phyloP scores from a whole-genome alignment of 768 basidiomycete species.

The Chalciporus sphaerocephalus region DNA sequence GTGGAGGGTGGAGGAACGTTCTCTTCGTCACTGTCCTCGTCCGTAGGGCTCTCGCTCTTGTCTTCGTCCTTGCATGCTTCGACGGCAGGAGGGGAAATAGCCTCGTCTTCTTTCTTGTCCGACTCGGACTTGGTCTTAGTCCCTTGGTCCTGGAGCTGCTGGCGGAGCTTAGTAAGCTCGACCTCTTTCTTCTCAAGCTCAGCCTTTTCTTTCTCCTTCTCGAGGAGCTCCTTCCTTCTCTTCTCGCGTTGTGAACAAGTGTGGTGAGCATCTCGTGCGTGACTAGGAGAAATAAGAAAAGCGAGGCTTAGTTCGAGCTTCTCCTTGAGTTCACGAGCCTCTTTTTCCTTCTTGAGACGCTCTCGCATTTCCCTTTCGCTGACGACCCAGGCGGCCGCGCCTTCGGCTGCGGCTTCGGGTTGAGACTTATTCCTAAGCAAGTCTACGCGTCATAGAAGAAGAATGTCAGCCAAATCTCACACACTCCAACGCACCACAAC shows the following conservation, averaged over 20 bases:
- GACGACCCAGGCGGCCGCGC: conserved; percentile 67
- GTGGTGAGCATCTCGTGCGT: conserved; percentile 4
- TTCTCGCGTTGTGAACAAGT: conserved; percentile 36
- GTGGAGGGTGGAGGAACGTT: conserved; percentile 33
- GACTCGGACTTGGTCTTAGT: conserved; percentile 43
- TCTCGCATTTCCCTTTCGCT: conserved; percentile 73
- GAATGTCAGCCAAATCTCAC: conserved; percentile 26
- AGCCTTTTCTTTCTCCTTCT: conserved; percentile 56
- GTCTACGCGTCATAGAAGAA: conserved; percentile 39
- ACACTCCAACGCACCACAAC: conserved; percentile 20
- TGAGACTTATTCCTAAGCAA: conserved; percentile 80
- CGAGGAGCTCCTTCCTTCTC: conserved; percentile 39
- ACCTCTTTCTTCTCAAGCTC: conserved; percentile 63
- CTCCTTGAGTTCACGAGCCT: conserved; percentile 63
- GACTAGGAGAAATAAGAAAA: conserved; percentile 2
- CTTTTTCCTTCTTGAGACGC: conserved; percentile 68
- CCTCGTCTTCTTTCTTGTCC: conserved; percentile 42
- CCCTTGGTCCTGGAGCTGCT: conserved; percentile 51
- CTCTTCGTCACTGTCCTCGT: conserved; percentile 42
- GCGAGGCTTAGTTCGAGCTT: conserved; percentile 54
- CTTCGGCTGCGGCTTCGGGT: conserved; percentile 69
- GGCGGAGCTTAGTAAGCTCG: conserved; percentile 51
- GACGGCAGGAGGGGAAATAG: background rate
- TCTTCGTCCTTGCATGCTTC: conserved; percentile 25
- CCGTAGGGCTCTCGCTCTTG: conserved; percentile 32